Base-by-base conservation (phyloP, 306 rosid species). In the Trifolium repens region DNA sequence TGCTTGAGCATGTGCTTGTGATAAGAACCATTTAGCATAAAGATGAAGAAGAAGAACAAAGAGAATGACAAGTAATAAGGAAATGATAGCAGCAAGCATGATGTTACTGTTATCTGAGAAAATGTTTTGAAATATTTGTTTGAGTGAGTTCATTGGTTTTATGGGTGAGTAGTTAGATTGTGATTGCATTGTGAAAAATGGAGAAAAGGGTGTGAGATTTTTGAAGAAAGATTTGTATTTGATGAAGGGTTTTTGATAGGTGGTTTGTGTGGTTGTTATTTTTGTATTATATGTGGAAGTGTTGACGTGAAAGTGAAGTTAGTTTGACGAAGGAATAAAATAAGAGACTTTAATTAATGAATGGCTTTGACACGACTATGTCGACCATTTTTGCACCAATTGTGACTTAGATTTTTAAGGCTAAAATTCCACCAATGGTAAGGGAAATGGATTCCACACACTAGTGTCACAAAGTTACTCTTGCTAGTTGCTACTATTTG, bases 1-100 rank as follows among this genome's bases (percentile, higher is more conserved):
- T 3, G 86, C 78, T 17, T 79, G 89, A 5, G 78, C 72, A 11
- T 83, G 85, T 39, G 93, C 87, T 8, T 88, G 97, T 37, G 91
- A 84, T 1, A 90, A 60, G 89, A 96, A 90, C 90, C 97, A 90
- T 35, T 88, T 88, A 30, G 99, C 99, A 78, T 90, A 96, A 72
- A 91, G 77, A 50, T 96, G 99, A 73, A 96, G 99, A 24, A 96
- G 82, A 14, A 96, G 85, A 60, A 96, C 99, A 80, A 96, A 96
- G 87, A 96, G 93, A 55, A 96, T 84, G 39, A 92, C 98, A 3
- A 92, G 77, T 15, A 96, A 89, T 22, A 96, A 79, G 9, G 97
- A 90, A 67, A 96, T 80, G 5, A 96, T 66, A 37, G 99, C 99
- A 0, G 90, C 98, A 15, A 96, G 89, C 94, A 92, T 86, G 69